Evolutionary conservation across 305 asterid genomes (phyloP), one percentile per base, ranked within the genome.

Genomic region (Solanum hybrid): DNA sequence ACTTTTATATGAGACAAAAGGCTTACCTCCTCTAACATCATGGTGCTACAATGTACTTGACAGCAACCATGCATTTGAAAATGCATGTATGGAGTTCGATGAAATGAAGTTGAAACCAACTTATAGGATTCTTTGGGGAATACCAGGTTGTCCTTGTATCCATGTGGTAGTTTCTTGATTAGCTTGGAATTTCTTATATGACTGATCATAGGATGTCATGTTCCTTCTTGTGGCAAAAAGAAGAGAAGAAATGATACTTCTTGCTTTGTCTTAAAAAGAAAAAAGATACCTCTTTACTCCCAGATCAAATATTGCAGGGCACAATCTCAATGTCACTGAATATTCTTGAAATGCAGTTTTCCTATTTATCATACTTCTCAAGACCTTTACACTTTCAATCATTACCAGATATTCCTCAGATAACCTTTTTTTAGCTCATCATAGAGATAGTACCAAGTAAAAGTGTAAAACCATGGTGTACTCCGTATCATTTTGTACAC

Each of bases 51-150:
- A 90, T 90, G 86, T 94, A 91, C 51, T 75, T 77, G 78, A 88
- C 98, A 98, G 99, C 93, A 95, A 96, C 86, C 77, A 90, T 90
- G 96, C 96, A 88, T 98, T 98, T 82, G 99, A 96, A 92, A 98
- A 96, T 96, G 99, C 99, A 42, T 96, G 98, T 89, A 94, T 98
- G 99, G 99, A 98, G 94, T 98, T 96, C 85, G 99, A 96, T 87
- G 99, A 98, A 93, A 96, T 93, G 93, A 94, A 95, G 91, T 93
- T 96, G 94, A 96, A 93, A 93, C 99, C 99, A 87, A 96, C 99
- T 76, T 98, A 95, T 93, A 93, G 97, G 94, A 96, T 98, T 92
- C 98, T 98, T 90, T 96, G 99, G 99, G 99, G 99, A 91, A 94
- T 98, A 84, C 99, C 99, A 95, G 99, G 99, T 97, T 89, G 76